A percentile compares a stretch with the other conserved stretches of the same genome.
phyloP scores from a whole-genome alignment of 2,329 filamentous ascomycete species.

The Stagonosporopsis cucurbitacearum region DNA sequence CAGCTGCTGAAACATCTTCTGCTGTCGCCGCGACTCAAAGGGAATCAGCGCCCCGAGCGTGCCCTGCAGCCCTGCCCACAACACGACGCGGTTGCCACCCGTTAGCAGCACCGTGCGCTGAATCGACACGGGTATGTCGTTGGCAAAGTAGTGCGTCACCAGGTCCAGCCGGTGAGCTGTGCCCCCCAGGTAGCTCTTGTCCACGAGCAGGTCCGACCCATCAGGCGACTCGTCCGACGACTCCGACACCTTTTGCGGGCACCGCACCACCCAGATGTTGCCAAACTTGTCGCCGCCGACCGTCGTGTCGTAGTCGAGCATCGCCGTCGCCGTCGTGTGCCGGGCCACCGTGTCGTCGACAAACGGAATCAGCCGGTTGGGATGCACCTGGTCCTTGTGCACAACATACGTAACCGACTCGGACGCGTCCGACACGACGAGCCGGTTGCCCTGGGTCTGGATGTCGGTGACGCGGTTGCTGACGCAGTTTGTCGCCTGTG shows the following conservation, averaged over 20 bases:
- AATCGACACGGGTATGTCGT: constrained; percentile 91
- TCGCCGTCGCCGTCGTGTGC: constrained; percentile 88
- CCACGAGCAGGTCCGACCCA: constrained; percentile 88
- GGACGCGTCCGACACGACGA: constrained; percentile 90
- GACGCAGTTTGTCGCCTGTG: constrained; percentile 75
- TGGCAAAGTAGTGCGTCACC: constrained; percentile 86
- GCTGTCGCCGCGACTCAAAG: constrained; percentile 88
- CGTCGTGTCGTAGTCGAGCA: constrained; percentile 97
- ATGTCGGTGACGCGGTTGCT: constrained; percentile 86
- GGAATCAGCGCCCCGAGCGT: constrained; percentile 93
- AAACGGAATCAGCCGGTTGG: constrained; percentile 92
- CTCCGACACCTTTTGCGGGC: constrained; percentile 82
- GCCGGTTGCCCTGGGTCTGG: constrained; percentile 87
- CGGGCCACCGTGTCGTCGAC: constrained; percentile 87
- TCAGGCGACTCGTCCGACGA: constrained; percentile 92
- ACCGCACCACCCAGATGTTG: constrained; percentile 91
- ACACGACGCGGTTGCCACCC: constrained; percentile 86
- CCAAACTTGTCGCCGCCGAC: constrained; percentile 98
- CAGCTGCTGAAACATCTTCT: constrained; percentile 95
- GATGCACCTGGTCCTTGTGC: constrained; percentile 77
- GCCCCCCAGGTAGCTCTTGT: constrained; percentile 87
- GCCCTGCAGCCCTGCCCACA: constrained; percentile 95
- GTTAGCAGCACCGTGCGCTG: constrained; percentile 89
- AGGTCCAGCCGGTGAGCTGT: constrained; percentile 83
- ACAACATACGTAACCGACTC: constrained; percentile 92